Percentiles rank a stretch among this genome's conserved stretches.
Conservation (phyloP, 495 filamentous ascomycete genomes). For the Penicillium malachiteum region DNA sequence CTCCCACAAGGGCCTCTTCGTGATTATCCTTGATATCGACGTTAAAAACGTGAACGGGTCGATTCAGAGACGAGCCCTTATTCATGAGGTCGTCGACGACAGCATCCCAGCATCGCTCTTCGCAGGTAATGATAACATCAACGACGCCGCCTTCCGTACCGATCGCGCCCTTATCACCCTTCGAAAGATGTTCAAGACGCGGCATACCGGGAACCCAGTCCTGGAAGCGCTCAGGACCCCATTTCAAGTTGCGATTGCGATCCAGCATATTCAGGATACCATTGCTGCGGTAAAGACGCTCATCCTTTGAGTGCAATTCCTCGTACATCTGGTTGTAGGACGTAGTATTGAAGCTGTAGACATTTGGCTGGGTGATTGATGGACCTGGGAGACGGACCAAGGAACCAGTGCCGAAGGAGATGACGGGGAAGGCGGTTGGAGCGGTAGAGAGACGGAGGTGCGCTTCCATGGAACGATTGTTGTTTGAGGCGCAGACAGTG, state of each 20-base stretch:
- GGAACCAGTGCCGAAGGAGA: constrained; percentile 96
- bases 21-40: constrained; percentile 99
- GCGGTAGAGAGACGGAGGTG: constrained; percentile 84
- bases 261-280: constrained; percentile 94
- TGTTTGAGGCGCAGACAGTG: constrained; percentile 96
- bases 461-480: constrained; percentile 98
- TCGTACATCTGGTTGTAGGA: constrained; percentile 90
- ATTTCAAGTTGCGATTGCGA: constrained; percentile 88
- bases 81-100: constrained; percentile 91
- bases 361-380: constrained; percentile 87
- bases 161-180: constrained; percentile 65
- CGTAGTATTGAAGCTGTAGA: constrained; percentile 94
- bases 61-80: constrained; percentile 78
- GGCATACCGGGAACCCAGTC: constrained; percentile 92
- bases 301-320: constrained; percentile 81
- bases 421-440: constrained; percentile 74
- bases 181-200: constrained; percentile 56
- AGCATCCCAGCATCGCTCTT: constrained; percentile 98
- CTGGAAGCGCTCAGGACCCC: constrained; percentile 95
- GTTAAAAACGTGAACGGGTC: constrained; percentile 95
- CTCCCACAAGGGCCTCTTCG: constrained; percentile 89
- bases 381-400: constrained; percentile 93
- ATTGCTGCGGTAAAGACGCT: constrained; percentile 84
- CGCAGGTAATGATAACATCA: constrained; percentile 95
- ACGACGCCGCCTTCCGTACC: constrained; percentile 89